phyloP scores from a whole-genome alignment of 2,329 filamentous ascomycete species.

The Trichoderma lentiforme region DNA sequence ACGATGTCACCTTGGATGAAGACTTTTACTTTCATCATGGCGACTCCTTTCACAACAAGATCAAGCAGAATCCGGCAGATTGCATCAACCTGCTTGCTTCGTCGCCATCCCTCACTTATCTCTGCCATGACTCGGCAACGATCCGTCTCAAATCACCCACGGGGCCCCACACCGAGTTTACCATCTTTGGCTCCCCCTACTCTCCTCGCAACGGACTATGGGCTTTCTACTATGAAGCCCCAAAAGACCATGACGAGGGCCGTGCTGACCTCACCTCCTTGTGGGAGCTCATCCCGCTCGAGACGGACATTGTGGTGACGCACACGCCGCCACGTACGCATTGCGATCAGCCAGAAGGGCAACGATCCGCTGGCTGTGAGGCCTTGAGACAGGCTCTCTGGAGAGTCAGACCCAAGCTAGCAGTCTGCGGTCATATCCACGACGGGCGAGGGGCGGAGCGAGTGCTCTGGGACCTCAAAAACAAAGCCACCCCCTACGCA shows the following conservation, averaged over 20 bases:
- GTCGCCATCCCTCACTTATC: conserved; percentile 59
- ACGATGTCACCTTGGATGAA: conserved; percentile 69
- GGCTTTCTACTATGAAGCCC: conserved; percentile 62
- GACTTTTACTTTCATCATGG: conserved; percentile 56
- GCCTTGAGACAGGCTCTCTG: conserved; percentile 55
- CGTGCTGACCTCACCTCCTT: conserved; percentile 34
- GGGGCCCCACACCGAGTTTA: conserved; percentile 59
- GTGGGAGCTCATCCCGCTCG: conserved; percentile 60
- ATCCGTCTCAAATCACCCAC: conserved; percentile 52
- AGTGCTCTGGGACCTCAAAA: conserved; percentile 56
- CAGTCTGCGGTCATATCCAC: conserved; percentile 71
- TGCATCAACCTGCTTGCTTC: conserved; percentile 54
- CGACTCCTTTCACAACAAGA: conserved; percentile 53
- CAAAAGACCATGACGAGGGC: conserved; percentile 21
- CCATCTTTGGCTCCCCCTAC: conserved; percentile 68
- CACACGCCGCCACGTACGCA: conserved; percentile 64
- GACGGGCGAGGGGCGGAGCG: conserved; percentile 61
- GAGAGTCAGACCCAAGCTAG: conserved; percentile 60
- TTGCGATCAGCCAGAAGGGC: conserved; percentile 48
- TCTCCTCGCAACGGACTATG: conserved; percentile 56
- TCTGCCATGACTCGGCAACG: conserved; percentile 54
- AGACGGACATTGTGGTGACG: conserved; percentile 65
- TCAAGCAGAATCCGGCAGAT: conserved; percentile 48
- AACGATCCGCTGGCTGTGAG: conserved; percentile 55
- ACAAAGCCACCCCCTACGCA: conserved; percentile 39